These are phyloP conservation scores for Phytophthora pluvialis DNA, from an alignment of 352 stramenopile genomes.

Conservation along the genomic window DNA sequence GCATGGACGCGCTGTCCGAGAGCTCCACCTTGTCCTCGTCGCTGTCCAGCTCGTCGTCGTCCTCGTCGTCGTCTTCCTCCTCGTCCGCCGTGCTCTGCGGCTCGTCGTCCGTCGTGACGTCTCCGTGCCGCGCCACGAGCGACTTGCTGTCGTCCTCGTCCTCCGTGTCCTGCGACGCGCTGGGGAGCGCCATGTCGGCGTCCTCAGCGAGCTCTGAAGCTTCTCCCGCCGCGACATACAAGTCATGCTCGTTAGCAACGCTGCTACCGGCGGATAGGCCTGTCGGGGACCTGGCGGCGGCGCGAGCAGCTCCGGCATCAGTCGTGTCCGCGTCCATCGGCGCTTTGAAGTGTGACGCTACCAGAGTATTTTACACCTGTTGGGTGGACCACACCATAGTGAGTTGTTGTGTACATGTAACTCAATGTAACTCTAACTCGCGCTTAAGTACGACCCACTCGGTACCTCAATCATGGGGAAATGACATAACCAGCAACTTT, in stretches of 20 bases:
- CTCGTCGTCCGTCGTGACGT: conserved; percentile 67
- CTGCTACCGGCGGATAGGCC: not conserved
- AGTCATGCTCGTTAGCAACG: not conserved
- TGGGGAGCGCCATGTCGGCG: conserved; percentile 39
- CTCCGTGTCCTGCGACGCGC: conserved; percentile 51
- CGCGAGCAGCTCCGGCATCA: not conserved
- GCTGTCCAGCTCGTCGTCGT: conserved; percentile 60
- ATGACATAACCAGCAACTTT: conserved; percentile 4
- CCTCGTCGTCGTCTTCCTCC: conserved; percentile 57
- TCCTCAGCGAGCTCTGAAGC: conserved; percentile 15
- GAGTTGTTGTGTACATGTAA: too few species aligned
- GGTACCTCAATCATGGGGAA: too few species aligned
- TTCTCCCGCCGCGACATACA: not conserved
- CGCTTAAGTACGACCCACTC: too few species aligned
- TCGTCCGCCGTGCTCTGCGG: conserved; percentile 48
- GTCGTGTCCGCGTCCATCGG: conserved; percentile 2
- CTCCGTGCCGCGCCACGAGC: conserved; percentile 19
- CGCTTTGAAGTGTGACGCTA: not conserved
- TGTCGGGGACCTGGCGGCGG: not conserved
- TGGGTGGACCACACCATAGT: conserved; percentile 10
- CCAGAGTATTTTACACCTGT: not conserved
- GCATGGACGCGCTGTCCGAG: conserved; percentile 71
- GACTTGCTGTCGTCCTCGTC: conserved; percentile 47
- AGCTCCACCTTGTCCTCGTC: conserved; percentile 55
- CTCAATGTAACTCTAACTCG: too few species aligned